These are phyloP conservation scores for Ricinus communis DNA, from an alignment of 345 rosid genomes.

Conservation along the genomic window DNA sequence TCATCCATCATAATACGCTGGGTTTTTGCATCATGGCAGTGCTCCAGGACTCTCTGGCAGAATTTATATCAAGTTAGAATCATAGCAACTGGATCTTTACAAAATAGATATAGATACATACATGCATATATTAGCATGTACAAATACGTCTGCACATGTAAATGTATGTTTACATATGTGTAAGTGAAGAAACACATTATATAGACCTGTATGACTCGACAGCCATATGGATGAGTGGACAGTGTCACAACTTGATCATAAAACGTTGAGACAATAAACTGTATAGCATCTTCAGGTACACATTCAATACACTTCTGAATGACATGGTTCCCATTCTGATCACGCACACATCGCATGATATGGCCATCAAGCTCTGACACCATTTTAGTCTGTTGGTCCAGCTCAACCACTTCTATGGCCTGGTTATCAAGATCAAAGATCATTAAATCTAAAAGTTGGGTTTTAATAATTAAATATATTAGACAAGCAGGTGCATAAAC, in stretches of 20 bases:
- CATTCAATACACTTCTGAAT: constrained; percentile 97
- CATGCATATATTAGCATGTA: too few relatives aligned
- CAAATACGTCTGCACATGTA: not conserved
- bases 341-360: constrained; percentile 91
- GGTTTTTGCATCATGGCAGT: constrained; percentile 68
- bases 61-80: constrained; percentile 21
- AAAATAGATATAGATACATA: not conserved
- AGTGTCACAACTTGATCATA: constrained; percentile 83
- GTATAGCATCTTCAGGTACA: constrained; percentile 81
- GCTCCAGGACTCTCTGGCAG: constrained; percentile 87
- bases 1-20: constrained; percentile 91
- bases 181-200: not conserved
- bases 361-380: constrained; percentile 91
- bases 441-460: not conserved
- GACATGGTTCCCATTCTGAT: constrained; percentile 98
- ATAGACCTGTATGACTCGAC: constrained; percentile 91
- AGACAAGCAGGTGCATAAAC: not conserved
- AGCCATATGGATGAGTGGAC: constrained; percentile 95
- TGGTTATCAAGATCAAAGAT: constrained; percentile 37
- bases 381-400: constrained; percentile 88
- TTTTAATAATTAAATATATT: not conserved
- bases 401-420: constrained; percentile 92
- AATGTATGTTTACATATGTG: not conserved
- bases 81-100: not conserved
- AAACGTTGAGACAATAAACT: constrained; percentile 76